These are phyloP conservation scores for Exophiala viscosa DNA, from an alignment of 2,329 filamentous ascomycete species.

Conservation along the genomic window DNA sequence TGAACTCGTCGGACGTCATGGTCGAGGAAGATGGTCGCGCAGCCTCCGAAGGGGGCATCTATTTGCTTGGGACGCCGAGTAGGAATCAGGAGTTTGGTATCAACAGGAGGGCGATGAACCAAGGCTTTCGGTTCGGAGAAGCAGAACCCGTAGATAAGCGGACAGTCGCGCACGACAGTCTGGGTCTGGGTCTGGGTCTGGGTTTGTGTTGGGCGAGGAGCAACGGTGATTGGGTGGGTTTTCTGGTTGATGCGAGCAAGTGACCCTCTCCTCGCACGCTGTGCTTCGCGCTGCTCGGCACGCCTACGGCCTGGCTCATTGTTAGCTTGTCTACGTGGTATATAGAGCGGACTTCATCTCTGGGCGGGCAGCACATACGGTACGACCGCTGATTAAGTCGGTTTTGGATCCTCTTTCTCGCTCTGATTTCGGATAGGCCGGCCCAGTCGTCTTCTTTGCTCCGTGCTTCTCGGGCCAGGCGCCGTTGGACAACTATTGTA, in stretches of 20 bases:
- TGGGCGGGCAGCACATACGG: slow-evolving; percentile 2
- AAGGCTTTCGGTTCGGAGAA: no score
- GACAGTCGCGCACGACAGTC: no score
- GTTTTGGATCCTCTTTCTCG: slow-evolving; percentile 12
- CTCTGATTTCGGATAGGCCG: slow-evolving; percentile 4
- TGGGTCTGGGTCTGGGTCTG: no score
- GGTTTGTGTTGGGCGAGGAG: background rate
- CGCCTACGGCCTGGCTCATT: slow-evolving; percentile 6
- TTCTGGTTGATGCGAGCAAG: slow-evolving; percentile 1
- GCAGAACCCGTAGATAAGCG: no score
- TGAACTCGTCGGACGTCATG: slow-evolving; percentile 2
- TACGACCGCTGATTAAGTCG: slow-evolving; percentile 10
- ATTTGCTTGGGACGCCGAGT: background rate
- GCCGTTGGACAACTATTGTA: slow-evolving; percentile 10
- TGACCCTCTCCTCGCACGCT: background rate
- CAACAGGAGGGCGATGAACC: background rate
- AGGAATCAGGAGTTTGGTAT: background rate
- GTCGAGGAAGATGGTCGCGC: slow-evolving; percentile 4
- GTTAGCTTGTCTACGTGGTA: background rate
- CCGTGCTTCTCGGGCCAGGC: slow-evolving; percentile 6
- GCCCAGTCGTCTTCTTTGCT: slow-evolving; percentile 13
- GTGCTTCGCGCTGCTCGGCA: slow-evolving; percentile 10
- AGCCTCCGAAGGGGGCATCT: background rate
- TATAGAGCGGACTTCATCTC: background rate
- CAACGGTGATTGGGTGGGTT: background rate